Conservation (phyloP, 2,329 filamentous ascomycete species). For the Ceratocystis cubensis region DNA sequence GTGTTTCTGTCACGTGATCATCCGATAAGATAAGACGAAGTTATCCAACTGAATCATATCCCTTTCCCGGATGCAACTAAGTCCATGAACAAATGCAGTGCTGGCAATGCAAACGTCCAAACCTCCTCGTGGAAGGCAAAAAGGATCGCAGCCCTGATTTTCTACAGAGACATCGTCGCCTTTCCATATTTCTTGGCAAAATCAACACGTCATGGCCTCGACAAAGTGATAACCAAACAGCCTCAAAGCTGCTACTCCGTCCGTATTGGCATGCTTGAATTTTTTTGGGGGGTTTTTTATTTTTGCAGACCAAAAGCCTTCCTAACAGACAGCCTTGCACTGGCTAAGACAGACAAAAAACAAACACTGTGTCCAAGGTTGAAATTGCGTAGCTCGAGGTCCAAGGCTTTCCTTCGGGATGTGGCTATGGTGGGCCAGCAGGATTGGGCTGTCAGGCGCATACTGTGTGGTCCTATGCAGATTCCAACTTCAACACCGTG, state of each 20-base stretch:
- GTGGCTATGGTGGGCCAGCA: background rate
- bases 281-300: background rate
- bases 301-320: too few species aligned
- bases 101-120: background rate
- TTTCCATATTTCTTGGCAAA: background rate
- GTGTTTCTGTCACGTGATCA: too few species aligned
- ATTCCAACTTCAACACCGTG: background rate
- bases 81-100: background rate
- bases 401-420: background rate
- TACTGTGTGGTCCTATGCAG: background rate
- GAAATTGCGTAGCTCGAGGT: background rate
- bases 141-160: background rate
- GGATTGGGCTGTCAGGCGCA: background rate
- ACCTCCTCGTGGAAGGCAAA: background rate
- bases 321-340: background rate
- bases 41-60: background rate
- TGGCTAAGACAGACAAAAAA: background rate
- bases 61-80: background rate
- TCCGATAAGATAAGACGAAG: background rate
- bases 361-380: background rate
- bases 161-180: background rate
- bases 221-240: background rate
- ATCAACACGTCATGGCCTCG: background rate
- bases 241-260: background rate
- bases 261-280: background rate